Evolutionary conservation across 1,284 basidiomycete genomes (phyloP).

Genomic region (Rhodofomes roseus): DNA sequence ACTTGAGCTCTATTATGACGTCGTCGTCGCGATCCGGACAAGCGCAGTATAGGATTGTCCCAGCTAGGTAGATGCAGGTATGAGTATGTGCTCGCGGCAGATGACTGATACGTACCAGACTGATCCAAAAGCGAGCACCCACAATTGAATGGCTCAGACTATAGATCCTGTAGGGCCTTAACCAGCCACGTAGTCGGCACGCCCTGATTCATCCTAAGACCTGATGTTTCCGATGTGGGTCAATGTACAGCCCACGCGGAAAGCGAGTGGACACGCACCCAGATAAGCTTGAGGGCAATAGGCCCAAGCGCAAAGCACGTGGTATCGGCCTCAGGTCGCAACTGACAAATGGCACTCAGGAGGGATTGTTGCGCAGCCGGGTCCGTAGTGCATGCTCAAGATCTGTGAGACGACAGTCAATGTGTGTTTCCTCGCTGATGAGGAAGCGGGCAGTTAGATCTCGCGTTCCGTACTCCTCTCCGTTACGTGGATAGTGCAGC

Average conservation of each 20-base stretch:
- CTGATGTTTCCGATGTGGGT: conserved; percentile 20
- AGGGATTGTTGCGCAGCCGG: too few species aligned
- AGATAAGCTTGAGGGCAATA: conserved; percentile 57
- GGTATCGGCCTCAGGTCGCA: too few species aligned
- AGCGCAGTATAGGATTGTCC: conserved; percentile 7
- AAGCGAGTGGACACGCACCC: conserved; percentile 29
- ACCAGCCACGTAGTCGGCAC: conserved; percentile 5
- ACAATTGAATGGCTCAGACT: neutral
- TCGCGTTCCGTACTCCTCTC: too few species aligned
- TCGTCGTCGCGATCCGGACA: conserved; percentile 8
- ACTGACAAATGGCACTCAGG: too few species aligned
- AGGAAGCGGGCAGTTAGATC: too few species aligned
- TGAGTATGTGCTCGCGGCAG: neutral
- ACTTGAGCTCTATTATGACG: conserved; percentile 4
- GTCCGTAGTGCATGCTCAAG: too few species aligned
- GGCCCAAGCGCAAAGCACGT: too few species aligned
- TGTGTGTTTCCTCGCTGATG: too few species aligned
- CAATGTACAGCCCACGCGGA: neutral
- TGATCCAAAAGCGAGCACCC: neutral
- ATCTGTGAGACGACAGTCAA: too few species aligned
- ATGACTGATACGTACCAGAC: neutral
- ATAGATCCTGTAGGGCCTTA: neutral
- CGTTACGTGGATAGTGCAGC: too few species aligned
- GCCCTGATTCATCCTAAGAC: conserved; percentile 13
- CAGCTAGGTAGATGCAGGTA: neutral